Evolutionary conservation across 441 rosid genomes (phyloP), one percentile per base, ranked within the genome.

Genomic region (Theobroma grandiflorum): DNA sequence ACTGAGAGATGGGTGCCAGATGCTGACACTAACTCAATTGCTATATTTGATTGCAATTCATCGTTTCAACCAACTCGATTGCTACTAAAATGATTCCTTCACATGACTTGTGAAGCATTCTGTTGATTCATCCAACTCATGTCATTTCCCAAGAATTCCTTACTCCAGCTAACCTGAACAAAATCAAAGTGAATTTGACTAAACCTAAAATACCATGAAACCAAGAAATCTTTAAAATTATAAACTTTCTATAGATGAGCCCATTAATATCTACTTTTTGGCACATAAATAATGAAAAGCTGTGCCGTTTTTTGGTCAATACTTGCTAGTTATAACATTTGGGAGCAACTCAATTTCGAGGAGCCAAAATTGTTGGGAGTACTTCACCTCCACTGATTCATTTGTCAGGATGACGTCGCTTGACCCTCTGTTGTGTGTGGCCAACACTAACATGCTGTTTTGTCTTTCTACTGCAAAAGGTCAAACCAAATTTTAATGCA

Each of bases 381-480:
- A n/a, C 38, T 58, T 59, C 57, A 59, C 57, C 77, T 74, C 33
- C 15, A 12, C 1, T 40, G 18, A 15, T 74, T 20, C 61, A 35
- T 43, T 22, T 31, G 74, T 80, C 78, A 74, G 72, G 71, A 79
- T 81, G 88, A 67, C 71, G 81, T 16, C 87, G 78, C 66, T 82
- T 82, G 35, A 76, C 80, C 74, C 87, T 81, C 49, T 82, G 81
- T 68, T 76, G 82, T 3, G 79, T 67, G 3, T 4, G 77, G 43
- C 47, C 58, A 12, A 57, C 37, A 53, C 81, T 83, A 38, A 74
- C 78, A 76, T 47, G 59, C 74, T 77, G 75, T 76, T 26, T 84
- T 43, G 77, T 40, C 77, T 79, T 86, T 14, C 82, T 82, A 75
- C 89, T 88, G 81, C 77, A 76, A 22, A 14, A 65, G 2, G 42